Evolutionary conservation across 1,284 basidiomycete species (phyloP).

Genomic region (Ceratobasidium sp.): DNA sequence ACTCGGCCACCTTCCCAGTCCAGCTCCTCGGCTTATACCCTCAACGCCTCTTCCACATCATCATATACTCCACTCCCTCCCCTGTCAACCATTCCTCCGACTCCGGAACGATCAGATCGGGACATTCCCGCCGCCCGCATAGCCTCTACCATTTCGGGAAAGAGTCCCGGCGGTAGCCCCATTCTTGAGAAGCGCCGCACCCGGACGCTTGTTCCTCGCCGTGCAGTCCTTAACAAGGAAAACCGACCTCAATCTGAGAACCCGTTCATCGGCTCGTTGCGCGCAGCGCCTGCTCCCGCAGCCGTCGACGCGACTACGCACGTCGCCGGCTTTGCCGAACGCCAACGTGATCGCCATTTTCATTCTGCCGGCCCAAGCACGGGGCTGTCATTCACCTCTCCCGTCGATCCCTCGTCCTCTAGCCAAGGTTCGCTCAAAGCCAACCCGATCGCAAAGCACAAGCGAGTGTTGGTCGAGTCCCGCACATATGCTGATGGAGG

Average conservation of each 20-base stretch:
- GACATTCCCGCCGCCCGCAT: constrained; percentile 13
- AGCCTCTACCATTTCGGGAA: too few species aligned
- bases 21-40: constrained; percentile 6
- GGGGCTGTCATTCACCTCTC: constrained; percentile 9
- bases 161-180: background rate
- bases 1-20: constrained; percentile 20
- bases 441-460: constrained; percentile 2
- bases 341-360: constrained; percentile 18
- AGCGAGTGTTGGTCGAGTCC: constrained; percentile 15
- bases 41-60: constrained; percentile 2
- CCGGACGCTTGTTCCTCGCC: constrained; percentile 27
- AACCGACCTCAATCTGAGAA: constrained; percentile 7
- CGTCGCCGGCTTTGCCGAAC: constrained; percentile 16
- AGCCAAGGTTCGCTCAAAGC: constrained; percentile 1
- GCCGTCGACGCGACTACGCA: background rate
- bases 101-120: constrained; percentile 11
- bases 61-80: background rate
- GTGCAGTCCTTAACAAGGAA: constrained; percentile 11
- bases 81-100: constrained; percentile 18
- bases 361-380: constrained; percentile 22
- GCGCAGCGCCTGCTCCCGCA: background rate
- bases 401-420: background rate
- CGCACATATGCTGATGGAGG: constrained; percentile 21
- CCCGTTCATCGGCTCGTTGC: background rate
- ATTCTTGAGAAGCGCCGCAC: constrained; percentile 31